Evolutionary conservation across 225 moss, liverwort and hornwort genomes (phyloP).

Genomic region (Ulota crispa): DNA sequence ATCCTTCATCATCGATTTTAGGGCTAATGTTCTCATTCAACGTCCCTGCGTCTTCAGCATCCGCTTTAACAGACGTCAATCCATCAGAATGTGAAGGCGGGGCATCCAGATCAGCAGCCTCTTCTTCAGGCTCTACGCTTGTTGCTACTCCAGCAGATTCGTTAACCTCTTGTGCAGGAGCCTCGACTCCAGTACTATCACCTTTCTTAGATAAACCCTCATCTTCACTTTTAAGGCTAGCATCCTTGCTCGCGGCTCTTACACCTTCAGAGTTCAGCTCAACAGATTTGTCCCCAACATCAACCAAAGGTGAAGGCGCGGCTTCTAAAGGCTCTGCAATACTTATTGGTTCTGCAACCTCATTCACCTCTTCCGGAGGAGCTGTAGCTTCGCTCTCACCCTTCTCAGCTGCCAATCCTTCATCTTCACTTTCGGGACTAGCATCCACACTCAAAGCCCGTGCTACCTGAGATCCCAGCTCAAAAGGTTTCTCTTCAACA

Average conservation of each 20-base stretch:
- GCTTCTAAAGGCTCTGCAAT: not conserved
- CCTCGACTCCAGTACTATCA: not conserved
- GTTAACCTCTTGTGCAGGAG: not conserved
- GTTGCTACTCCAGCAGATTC: not conserved
- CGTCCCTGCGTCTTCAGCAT: not conserved
- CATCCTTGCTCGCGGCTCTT: not conserved
- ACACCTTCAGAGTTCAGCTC: not conserved
- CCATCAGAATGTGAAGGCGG: no score
- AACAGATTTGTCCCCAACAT: not conserved
- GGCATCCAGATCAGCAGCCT: no score
- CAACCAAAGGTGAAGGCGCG: constrained; percentile 12
- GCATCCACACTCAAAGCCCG: not conserved
- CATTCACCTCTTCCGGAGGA: not conserved
- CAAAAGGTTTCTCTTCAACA: not conserved
- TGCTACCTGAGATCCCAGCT: not conserved
- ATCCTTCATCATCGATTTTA: not conserved
- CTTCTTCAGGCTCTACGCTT: not conserved
- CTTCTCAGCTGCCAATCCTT: not conserved
- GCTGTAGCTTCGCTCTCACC: not conserved
- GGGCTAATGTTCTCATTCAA: not conserved
- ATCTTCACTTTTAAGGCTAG: not conserved
- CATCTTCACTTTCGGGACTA: not conserved
- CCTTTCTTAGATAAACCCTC: not conserved
- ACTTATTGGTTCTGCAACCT: not conserved
- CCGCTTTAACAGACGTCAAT: not conserved